Base-by-base conservation (phyloP, 176 grass and related monocot genomes). In the Triticum monococcum region DNA sequence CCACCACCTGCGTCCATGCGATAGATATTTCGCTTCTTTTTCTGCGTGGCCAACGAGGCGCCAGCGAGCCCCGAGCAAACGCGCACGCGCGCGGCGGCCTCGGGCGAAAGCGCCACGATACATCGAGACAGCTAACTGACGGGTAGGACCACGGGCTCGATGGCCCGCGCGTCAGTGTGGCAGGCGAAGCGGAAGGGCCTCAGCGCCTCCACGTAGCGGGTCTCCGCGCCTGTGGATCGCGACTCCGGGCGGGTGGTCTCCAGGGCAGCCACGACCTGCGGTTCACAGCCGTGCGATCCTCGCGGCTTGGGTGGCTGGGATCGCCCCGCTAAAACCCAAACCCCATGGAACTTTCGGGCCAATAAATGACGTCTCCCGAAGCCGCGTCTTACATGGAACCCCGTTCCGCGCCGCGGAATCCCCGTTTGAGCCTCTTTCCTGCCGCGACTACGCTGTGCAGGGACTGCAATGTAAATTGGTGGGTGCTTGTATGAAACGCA, bases 161-260 rank as follows among this genome's bases (percentile, higher is more conserved):
- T 12, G 85, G 32, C 89, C 85, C 89, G 2, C 60, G 14, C 23
- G 85, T 76, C 89, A 78, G 68, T 7, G n/a, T 16, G 12, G 0
- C 0, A 3, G 8, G 30, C n/a, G 37, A 0, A 18, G 76, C 37
- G 61, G 31, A 69, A 67, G 12, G 86, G 35, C 17, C 11, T 12
- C 12, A 17, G 52, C 77, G 5, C 18, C 48, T 84, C 89, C 93
- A 95, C 95, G 95, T 80, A 88, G 75, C 79, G 4, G 3, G 4
- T 14, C 45, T 86, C 83, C 13, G 13, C 46, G 68, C 93, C 93
- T 95, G 83, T 87, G 81, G 95, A 90, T 95, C 82, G 70, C 85
- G 31, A 48, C 81, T 38, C 26, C 65, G 31, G 11, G 31, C 83
- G 72, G 82, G 78, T 85, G 95, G 93, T 89, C 82, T 65, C 62